Evolutionary conservation across 768 basidiomycete genomes (phyloP).

Genomic region (Agaricus blazei): DNA sequence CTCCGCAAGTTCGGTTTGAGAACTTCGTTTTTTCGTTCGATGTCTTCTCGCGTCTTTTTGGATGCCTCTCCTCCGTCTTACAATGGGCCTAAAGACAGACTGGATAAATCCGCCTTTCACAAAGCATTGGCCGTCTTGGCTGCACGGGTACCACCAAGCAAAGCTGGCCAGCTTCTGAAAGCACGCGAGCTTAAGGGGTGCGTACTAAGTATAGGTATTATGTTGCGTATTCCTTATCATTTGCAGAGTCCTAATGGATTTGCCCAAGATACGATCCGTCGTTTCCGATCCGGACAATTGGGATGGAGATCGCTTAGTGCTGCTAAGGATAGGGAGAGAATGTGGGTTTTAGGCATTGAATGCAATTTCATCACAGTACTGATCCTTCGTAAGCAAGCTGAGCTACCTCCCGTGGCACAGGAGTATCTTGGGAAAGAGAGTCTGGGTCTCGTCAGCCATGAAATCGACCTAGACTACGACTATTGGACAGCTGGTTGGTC

Average conservation of each 20-base stretch:
- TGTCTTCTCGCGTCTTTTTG: conserved; percentile 34
- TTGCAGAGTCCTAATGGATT: conserved; percentile 53
- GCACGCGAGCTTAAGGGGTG: conserved; percentile 58
- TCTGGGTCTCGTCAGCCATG: conserved; percentile 52
- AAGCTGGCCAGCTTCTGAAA: conserved; percentile 52
- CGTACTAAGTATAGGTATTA: conserved; percentile 13
- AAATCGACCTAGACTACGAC: conserved; percentile 69
- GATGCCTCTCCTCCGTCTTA: conserved; percentile 39
- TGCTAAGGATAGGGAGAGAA: conserved; percentile 58
- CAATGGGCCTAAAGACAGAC: conserved; percentile 40
- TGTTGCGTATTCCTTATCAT: background rate
- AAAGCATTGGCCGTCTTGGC: conserved; percentile 66
- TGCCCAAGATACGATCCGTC: conserved; percentile 65
- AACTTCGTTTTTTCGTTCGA: conserved; percentile 13
- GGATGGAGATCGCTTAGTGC: conserved; percentile 53
- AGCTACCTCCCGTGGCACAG: conserved; percentile 52
- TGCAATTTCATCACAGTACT: conserved; percentile 13
- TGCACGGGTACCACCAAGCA: conserved; percentile 52
- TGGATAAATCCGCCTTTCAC: conserved; percentile 65
- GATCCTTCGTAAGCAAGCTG: conserved; percentile 52
- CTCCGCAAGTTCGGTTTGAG: background rate
- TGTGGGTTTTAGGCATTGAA: conserved; percentile 33
- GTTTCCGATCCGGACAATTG: conserved; percentile 43
- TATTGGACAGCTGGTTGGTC: conserved; percentile 81
- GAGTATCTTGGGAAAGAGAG: conserved; percentile 53